Conservation (phyloP, 2,329 filamentous ascomycete species). For the Phoma sp. region DNA sequence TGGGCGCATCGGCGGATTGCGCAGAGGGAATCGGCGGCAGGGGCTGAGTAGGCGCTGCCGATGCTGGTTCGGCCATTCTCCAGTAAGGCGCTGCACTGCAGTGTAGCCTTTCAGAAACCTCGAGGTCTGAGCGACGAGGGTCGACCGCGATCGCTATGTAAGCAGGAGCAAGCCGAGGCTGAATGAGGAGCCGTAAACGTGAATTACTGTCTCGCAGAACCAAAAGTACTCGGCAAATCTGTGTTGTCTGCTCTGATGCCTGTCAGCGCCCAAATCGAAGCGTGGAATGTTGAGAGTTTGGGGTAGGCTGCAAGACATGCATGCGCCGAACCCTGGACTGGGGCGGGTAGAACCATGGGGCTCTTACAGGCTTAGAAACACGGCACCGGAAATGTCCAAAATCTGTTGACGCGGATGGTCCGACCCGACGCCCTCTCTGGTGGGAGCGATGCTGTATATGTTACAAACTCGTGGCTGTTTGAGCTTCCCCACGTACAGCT, state of each 20-base stretch:
- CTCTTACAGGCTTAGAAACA: constrained; percentile 24
- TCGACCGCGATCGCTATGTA: no score
- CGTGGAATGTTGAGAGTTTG: constrained; percentile 19
- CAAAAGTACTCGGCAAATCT: neutral
- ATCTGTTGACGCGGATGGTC: neutral
- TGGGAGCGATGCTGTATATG: neutral
- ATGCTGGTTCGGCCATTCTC: constrained; percentile 37
- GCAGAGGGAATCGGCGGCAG: constrained; percentile 36
- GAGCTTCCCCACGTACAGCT: constrained; percentile 12
- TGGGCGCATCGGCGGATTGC: constrained; percentile 17
- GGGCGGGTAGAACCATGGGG: constrained; percentile 15
- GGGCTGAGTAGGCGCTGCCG: constrained; percentile 29
- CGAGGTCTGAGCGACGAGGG: neutral
- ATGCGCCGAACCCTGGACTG: constrained; percentile 27
- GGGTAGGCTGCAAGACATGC: constrained; percentile 18
- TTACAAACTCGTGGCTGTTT: constrained; percentile 7
- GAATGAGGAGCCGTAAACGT: neutral
- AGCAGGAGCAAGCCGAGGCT: neutral
- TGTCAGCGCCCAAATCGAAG: constrained; percentile 22
- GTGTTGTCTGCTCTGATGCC: constrained; percentile 4
- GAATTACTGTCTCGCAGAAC: constrained; percentile 2
- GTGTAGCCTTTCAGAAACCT: neutral
- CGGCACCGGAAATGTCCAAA: constrained; percentile 7
- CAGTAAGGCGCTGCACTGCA: constrained; percentile 13
- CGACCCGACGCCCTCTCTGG: neutral